Conservation (phyloP, 805 yeast genomes). For the Wickerhamiella lipophila region DNA sequence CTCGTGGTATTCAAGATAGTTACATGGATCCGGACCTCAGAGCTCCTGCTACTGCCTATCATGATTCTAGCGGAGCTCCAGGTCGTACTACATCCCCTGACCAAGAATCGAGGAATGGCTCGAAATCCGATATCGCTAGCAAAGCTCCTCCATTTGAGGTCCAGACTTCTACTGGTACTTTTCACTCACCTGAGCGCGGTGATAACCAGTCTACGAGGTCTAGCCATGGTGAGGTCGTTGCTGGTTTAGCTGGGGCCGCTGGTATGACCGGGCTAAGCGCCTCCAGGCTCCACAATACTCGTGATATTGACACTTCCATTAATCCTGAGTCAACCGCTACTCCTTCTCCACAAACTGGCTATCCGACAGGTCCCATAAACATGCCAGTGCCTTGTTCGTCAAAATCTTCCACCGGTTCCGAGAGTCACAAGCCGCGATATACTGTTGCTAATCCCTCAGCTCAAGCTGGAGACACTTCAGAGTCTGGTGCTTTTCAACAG, state of each 20-base stretch:
- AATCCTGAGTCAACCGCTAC: background rate
- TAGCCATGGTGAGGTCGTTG: background rate
- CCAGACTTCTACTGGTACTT: constrained; percentile 2
- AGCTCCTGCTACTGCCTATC: background rate
- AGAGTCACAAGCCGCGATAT: background rate
- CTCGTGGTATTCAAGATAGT: background rate
- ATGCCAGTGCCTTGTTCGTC: background rate
- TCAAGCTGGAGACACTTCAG: background rate
- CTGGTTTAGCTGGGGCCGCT: constrained; percentile 11
- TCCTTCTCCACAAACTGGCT: background rate
- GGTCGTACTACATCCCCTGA: no score
- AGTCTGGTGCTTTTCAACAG: background rate
- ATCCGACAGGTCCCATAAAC: background rate
- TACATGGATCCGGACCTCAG: background rate
- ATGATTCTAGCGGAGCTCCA: background rate
- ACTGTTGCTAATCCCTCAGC: background rate
- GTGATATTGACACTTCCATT: background rate
- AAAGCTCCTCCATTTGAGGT: constrained; percentile 7
- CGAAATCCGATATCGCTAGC: background rate
- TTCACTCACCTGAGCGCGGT: constrained; percentile 8
- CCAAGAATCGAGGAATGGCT: background rate
- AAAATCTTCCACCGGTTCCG: background rate
- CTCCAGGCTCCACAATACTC: constrained; percentile 4
- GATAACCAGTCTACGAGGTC: background rate
- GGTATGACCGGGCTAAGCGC: constrained; percentile 15